Percentiles rank a stretch among this genome's conserved stretches.
Evolutionary conservation across 805 yeast genomes (phyloP).

Genomic region (Yarrowia yakushimensis): DNA sequence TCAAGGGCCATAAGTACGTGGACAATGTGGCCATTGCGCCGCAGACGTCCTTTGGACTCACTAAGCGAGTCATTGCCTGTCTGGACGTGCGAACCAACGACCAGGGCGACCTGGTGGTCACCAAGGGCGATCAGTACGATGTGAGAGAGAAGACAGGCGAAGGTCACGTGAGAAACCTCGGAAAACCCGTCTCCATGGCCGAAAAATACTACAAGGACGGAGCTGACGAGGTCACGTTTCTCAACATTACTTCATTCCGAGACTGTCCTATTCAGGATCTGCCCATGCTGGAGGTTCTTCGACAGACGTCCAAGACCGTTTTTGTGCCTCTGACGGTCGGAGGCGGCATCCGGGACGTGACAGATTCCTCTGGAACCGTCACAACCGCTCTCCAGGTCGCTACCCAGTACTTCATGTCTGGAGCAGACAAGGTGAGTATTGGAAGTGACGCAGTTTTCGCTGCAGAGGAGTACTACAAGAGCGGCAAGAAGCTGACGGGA

Average conservation of each 20-base stretch:
- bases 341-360: constrained; percentile 91
- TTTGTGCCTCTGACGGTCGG: constrained; percentile 98
- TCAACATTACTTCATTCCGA: constrained; percentile 93
- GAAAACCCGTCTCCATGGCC: constrained; percentile 95
- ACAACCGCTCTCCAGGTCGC: constrained; percentile 86
- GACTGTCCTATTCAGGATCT: constrained; percentile 89
- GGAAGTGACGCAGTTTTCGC: constrained; percentile 97
- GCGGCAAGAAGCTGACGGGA: constrained; percentile 61
- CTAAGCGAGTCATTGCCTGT: constrained; percentile 93
- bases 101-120: constrained; percentile 90
- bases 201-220: constrained; percentile 88
- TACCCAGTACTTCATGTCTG: constrained; percentile 84
- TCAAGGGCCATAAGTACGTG: constrained; percentile 46
- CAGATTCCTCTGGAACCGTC: constrained; percentile 75
- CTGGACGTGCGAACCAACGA: constrained; percentile 96
- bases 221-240: constrained; percentile 93
- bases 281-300: constrained; percentile 91
- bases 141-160: constrained; percentile 71
- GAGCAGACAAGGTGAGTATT: constrained; percentile 96
- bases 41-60: constrained; percentile 51
- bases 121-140: constrained; percentile 98
- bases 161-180: constrained; percentile 76
- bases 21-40: constrained; percentile 27
- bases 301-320: constrained; percentile 77
- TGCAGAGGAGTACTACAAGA: constrained; percentile 73